Evolutionary conservation across 495 filamentous ascomycete species (phyloP).

Genomic region (Podospora pseudoanserina): DNA sequence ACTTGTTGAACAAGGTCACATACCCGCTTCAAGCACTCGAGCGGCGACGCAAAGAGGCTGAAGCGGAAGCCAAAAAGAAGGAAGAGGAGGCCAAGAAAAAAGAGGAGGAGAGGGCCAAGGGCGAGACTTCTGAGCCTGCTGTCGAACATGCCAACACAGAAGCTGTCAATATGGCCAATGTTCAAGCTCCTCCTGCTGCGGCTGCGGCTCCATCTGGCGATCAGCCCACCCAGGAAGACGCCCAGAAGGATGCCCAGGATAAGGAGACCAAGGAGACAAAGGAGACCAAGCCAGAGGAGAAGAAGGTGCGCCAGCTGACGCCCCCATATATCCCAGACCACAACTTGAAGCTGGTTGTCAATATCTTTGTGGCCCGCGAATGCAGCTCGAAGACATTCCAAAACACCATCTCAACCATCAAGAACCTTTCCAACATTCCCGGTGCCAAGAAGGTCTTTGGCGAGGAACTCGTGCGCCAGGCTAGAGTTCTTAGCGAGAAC

Average conservation of each 20-base stretch:
- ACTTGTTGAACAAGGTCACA: conserved; percentile 81
- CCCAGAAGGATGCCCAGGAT: conserved; percentile 37
- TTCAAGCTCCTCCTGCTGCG: conserved; percentile 24
- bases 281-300: conserved; percentile 57
- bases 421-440: conserved; percentile 90
- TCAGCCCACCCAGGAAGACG: conserved; percentile 27
- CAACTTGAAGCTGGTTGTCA: conserved; percentile 88
- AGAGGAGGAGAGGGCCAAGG: conserved; percentile 19
- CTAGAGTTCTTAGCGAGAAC: conserved; percentile 74
- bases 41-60: conserved; percentile 71
- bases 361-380: conserved; percentile 91
- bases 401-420: conserved; percentile 94
- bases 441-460: conserved; percentile 89
- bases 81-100: conserved; percentile 38
- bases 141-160: conserved; percentile 15
- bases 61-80: conserved; percentile 57
- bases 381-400: conserved; percentile 96
- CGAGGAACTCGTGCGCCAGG: conserved; percentile 80
- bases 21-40: conserved; percentile 78
- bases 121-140: conserved; percentile 27
- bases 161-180: conserved; percentile 19
- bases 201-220: conserved; percentile 22
- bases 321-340: conserved; percentile 85
- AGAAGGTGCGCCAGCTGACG: conserved; percentile 67
- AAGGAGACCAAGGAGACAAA: conserved; percentile 47